A percentile compares a stretch with the other conserved stretches of the same genome.
phyloP scores from a whole-genome alignment of 2,329 filamentous ascomycete genomes.

The Bipolaris oryzae region DNA sequence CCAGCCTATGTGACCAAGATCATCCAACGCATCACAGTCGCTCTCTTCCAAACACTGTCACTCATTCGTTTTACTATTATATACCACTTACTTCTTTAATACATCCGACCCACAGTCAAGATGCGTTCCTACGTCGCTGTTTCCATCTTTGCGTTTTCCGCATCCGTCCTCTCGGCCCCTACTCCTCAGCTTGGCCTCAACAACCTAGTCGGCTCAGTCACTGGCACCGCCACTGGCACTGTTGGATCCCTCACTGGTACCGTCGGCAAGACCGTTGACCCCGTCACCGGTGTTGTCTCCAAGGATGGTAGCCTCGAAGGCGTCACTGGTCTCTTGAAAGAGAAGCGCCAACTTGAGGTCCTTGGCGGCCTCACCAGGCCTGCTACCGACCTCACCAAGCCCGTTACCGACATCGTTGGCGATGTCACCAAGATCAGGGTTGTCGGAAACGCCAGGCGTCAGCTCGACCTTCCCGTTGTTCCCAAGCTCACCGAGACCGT shows the following conservation, averaged over 20 bases:
- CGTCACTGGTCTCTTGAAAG: constrained; percentile 4
- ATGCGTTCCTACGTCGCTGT: constrained; percentile 23
- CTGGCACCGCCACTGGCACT: constrained; percentile 5
- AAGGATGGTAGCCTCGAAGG: constrained; percentile 18
- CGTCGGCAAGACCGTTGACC: constrained; percentile 11
- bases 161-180: constrained; percentile 25
- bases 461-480: neutral
- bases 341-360: neutral
- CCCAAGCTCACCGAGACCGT: neutral
- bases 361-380: neutral
- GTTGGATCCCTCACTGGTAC: constrained; percentile 11
- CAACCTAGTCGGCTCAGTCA: constrained; percentile 18
- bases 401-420: neutral
- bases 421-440: neutral
- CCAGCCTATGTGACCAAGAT: neutral
- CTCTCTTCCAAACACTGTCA: constrained; percentile 4
- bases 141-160: constrained; percentile 22
- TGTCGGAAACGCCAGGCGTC: constrained; percentile 1
- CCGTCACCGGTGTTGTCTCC: constrained; percentile 10
- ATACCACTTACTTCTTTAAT: constrained; percentile 1
- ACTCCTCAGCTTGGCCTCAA: constrained; percentile 13
- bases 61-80: neutral
- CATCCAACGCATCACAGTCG: constrained; percentile 11
- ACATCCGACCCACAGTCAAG: constrained; percentile 2
- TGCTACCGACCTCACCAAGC: neutral